Base-by-base conservation (phyloP, 2,329 filamentous ascomycete species). In the Ophiostoma perfectum region DNA sequence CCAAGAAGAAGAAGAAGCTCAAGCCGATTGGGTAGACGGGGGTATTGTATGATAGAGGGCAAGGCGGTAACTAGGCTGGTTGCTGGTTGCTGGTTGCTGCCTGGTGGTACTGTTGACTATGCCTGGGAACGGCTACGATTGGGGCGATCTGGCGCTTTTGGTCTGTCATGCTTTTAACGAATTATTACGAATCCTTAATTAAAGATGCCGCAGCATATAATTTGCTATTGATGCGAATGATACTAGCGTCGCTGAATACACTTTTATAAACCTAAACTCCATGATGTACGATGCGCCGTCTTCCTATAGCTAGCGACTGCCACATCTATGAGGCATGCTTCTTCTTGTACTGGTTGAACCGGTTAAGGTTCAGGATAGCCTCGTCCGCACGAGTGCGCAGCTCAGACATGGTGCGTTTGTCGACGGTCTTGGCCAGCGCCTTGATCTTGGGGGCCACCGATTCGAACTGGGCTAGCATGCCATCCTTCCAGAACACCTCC, bases 1-100 rank as follows among this genome's bases (percentile, higher is more conserved):
- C 75, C 27, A 84, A 84, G 78, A 88, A 88, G 80, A 88, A 88
- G 78, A 86, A 88, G 78, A 91, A 92, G 82, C 80, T 86, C 67
- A 88, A 88, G 82, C 84, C 84, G 1, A 65, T 86, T 88, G 69
- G 85, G 84, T 45, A 60, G 12, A 5, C 16, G 49, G 42, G 42
- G 11, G 27, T n/a, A 6, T 36, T 1, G 52, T 9, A 5, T 36
- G 16, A 52, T 7, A 27, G 52, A 38, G 27, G 52, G 52, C n/a
- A 27, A 27, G 27, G 27, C 27, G 27, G 27, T 27, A 27, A 27
- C 27, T 27, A 27, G 27, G 27, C 42, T 8, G 42, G 42, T 55
- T 27, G 5, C 27, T 27, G 27, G 27, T 27, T 27, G 27, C 42
- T 8, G 42, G 42, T 55, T 27, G 5, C 47, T 18, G 47, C n/a